Evolutionary conservation across 768 basidiomycete species (phyloP).

Genomic region (Megacollybia marginata): DNA sequence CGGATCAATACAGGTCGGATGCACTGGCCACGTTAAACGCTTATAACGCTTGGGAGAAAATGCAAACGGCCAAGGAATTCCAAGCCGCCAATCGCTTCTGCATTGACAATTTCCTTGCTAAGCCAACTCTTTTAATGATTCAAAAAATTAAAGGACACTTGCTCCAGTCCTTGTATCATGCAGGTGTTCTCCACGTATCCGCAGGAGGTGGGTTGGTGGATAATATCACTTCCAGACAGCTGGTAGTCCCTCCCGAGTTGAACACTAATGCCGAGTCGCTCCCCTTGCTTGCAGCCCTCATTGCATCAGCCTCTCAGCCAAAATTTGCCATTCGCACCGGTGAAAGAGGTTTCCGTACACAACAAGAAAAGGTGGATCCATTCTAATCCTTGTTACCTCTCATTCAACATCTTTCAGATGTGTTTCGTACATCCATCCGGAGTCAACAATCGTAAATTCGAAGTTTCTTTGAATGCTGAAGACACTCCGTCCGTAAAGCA

Average conservation of each 20-base stretch:
- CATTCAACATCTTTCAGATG: constrained; percentile 5
- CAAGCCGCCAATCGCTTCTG: constrained; percentile 67
- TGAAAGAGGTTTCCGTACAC: constrained; percentile 62
- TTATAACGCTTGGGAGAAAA: constrained; percentile 73
- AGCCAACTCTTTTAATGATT: constrained; percentile 76
- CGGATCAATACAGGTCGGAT: constrained; percentile 78
- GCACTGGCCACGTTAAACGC: constrained; percentile 72
- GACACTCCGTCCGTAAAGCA: constrained; percentile 49
- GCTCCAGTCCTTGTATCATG: constrained; percentile 65
- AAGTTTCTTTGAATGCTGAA: constrained; percentile 14
- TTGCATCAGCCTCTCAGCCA: constrained; percentile 81
- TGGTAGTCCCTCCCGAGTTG: constrained; percentile 54
- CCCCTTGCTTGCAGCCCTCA: constrained; percentile 75
- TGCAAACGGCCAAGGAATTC: constrained; percentile 64
- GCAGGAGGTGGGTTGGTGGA: constrained; percentile 48
- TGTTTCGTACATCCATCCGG: constrained; percentile 74
- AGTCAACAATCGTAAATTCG: constrained; percentile 66
- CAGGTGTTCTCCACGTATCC: constrained; percentile 78
- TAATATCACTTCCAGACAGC: constrained; percentile 20
- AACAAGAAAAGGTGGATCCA: constrained; percentile 69
- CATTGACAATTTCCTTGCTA: constrained; percentile 80
- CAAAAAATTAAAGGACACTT: constrained; percentile 76
- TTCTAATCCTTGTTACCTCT: background rate
- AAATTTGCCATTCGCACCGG: constrained; percentile 81
- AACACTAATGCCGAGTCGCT: constrained; percentile 68